phyloP scores from a whole-genome alignment of 164 flowering plant genomes.

The Vitis labrusca region DNA sequence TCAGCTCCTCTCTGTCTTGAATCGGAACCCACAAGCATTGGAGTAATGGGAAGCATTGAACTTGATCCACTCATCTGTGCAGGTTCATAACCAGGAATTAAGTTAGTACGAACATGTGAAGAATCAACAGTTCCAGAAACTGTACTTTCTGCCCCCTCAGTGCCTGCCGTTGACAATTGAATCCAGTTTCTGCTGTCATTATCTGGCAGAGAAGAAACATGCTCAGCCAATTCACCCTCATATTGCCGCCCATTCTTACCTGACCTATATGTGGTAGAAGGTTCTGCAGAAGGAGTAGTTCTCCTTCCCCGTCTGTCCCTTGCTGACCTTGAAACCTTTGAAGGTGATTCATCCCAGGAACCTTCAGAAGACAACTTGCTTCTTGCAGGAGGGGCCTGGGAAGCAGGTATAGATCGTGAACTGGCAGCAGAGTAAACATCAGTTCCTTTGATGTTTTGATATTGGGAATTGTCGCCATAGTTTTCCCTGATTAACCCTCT shows the following conservation, averaged over 20 bases:
- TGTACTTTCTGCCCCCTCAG: slow-evolving; percentile 42
- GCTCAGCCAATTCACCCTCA: slow-evolving; percentile 32
- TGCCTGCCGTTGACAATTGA: slow-evolving; percentile 27
- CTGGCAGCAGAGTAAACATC: slow-evolving; percentile 38
- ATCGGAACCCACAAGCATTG: slow-evolving; percentile 61
- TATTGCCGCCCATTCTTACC: slow-evolving; percentile 31
- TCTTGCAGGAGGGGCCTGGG: slow-evolving; percentile 52
- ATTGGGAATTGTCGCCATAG: slow-evolving; percentile 30
- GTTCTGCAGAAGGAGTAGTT: slow-evolving; percentile 26
- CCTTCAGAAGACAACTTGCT: slow-evolving; percentile 75
- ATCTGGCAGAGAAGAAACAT: slow-evolving; percentile 47
- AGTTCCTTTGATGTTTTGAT: slow-evolving; percentile 42
- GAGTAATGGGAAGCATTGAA: slow-evolving; percentile 58
- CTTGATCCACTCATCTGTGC: slow-evolving; percentile 68
- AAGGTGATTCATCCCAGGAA: slow-evolving; percentile 84
- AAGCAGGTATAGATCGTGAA: slow-evolving; percentile 40
- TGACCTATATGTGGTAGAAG: slow-evolving; percentile 43
- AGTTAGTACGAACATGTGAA: slow-evolving; percentile 42
- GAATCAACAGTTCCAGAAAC: slow-evolving; percentile 35
- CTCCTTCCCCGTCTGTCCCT: slow-evolving; percentile 74
- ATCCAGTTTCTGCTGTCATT: slow-evolving; percentile 62
- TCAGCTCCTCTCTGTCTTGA: slow-evolving; percentile 52
- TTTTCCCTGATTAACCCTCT: slow-evolving; percentile 45
- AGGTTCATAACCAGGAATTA: slow-evolving; percentile 49
- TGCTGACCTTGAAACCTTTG: slow-evolving; percentile 52